These are phyloP conservation scores for Sclerotinia minor DNA, from an alignment of 2,329 filamentous ascomycete species.

Conservation along the genomic window DNA sequence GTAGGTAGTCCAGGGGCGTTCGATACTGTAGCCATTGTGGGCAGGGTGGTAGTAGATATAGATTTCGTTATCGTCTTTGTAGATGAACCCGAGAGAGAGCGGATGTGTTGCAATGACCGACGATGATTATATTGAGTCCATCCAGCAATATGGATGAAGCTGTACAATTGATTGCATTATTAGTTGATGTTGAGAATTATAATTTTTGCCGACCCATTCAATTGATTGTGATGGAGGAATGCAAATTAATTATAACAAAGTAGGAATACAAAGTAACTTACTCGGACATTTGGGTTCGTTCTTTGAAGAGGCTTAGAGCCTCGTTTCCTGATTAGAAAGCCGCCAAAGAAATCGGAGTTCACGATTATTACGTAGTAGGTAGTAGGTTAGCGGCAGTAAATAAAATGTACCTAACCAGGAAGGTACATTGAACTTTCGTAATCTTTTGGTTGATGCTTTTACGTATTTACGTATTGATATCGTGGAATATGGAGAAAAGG, in stretches of 20 bases:
- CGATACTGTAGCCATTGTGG: constrained; percentile 44
- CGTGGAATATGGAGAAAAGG: neutral
- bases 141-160: constrained; percentile 53
- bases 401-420: constrained; percentile 3
- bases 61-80: constrained; percentile 41
- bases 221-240: neutral
- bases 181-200: neutral
- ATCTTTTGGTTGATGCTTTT: neutral
- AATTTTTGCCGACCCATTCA: neutral
- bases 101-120: constrained; percentile 22
- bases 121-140: constrained; percentile 50
- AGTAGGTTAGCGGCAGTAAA: constrained; percentile 9
- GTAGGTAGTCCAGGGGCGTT: constrained; percentile 33
- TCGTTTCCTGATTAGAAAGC: constrained; percentile 23
- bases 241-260: neutral
- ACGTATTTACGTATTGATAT: constrained; percentile 6
- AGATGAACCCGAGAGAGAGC: constrained; percentile 18
- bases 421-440: constrained; percentile 2
- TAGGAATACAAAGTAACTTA: neutral
- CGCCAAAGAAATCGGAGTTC: constrained; percentile 14
- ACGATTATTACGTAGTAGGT: constrained; percentile 21
- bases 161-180: constrained; percentile 37
- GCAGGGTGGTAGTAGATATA: constrained; percentile 44
- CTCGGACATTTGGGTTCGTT: constrained; percentile 23
- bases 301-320: constrained; percentile 24